These are phyloP conservation scores for Angomonas deanei DNA, from an alignment of 208 protist genomes.

Conservation along the genomic window DNA sequence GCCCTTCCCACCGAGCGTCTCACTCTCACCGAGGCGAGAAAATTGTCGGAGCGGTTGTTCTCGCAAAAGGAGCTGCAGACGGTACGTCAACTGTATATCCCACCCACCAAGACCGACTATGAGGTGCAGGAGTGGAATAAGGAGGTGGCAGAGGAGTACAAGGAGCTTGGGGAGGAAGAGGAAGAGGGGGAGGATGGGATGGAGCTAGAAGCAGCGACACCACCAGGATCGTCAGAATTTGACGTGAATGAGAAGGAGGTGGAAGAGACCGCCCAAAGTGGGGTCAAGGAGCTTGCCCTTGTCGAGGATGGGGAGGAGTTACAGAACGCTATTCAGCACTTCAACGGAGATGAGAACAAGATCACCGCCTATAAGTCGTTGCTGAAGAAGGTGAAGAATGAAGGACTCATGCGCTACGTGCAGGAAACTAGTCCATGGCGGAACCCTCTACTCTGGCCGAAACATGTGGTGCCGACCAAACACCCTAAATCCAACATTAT, in stretches of 20 bases:
- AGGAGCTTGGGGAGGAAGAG: conserved; percentile 1
- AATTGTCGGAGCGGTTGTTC: conserved; percentile 69
- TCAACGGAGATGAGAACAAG: conserved; percentile 21
- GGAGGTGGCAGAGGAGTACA: conserved; percentile 25
- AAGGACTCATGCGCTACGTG: conserved; percentile 54
- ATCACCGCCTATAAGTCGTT: conserved; percentile 43
- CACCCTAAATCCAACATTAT: conserved; percentile 83
- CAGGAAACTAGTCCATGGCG: conserved; percentile 82
- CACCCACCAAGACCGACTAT: conserved; percentile 63
- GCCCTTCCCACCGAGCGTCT: conserved; percentile 74
- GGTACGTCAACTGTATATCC: conserved; percentile 55
- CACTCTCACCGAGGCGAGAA: conserved; percentile 67
- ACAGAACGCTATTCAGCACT: conserved; percentile 3
- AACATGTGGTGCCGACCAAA: conserved; percentile 77
- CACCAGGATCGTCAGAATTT: not conserved
- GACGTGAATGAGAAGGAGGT: not conserved
- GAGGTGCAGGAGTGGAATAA: conserved; percentile 46
- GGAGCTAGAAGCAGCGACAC: not conserved
- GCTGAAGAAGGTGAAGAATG: conserved; percentile 50
- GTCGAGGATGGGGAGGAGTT: not conserved
- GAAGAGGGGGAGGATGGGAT: not conserved
- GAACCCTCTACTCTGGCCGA: conserved; percentile 76
- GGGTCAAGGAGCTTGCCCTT: not conserved
- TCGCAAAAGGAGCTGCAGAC: conserved; percentile 71
- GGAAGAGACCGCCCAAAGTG: not conserved